Percentiles rank a stretch among this genome's conserved stretches.
Conservation (phyloP, 2,329 filamentous ascomycete genomes). For the Phialophora tarda region DNA sequence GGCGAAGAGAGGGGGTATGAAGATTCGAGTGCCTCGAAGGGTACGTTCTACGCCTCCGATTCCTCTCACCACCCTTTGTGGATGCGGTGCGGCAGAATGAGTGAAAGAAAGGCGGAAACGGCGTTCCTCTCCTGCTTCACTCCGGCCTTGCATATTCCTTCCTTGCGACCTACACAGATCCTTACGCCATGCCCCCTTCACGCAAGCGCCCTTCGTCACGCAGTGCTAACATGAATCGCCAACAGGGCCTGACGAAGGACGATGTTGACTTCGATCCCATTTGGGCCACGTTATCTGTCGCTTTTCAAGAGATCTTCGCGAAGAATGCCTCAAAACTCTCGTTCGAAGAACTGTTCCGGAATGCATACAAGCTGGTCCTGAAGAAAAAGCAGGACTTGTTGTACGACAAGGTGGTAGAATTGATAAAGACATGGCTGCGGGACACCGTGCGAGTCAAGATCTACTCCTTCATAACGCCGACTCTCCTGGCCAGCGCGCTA, state of each 20-base stretch:
- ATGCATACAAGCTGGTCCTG: constrained; percentile 90
- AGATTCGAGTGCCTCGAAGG: constrained; percentile 70
- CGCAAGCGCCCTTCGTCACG: not conserved
- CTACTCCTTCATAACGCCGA: constrained; percentile 70
- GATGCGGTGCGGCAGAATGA: constrained; percentile 4
- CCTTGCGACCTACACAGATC: not conserved
- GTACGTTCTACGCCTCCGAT: constrained; percentile 55
- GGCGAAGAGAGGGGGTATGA: constrained; percentile 61
- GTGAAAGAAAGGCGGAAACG: not conserved
- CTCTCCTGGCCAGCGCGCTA: constrained; percentile 64
- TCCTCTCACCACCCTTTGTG: not conserved
- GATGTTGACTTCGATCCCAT: constrained; percentile 81
- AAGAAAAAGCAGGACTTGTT: constrained; percentile 82
- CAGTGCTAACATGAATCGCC: constrained; percentile 17
- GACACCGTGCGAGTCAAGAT: constrained; percentile 74
- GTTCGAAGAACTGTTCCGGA: constrained; percentile 94
- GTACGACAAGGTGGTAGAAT: constrained; percentile 78
- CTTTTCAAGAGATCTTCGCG: constrained; percentile 85
- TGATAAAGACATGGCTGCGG: constrained; percentile 82
- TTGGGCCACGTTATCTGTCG: constrained; percentile 77
- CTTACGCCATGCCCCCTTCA: not conserved
- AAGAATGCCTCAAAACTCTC: constrained; percentile 89
- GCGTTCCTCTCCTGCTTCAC: not conserved
- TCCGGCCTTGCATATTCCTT: too few relatives aligned
- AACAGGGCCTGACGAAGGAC: constrained; percentile 63